Percentiles rank a stretch among this genome's conserved stretches.
Evolutionary conservation across 768 basidiomycete species (phyloP).

Genomic region (Xanthoconium purpureum): DNA sequence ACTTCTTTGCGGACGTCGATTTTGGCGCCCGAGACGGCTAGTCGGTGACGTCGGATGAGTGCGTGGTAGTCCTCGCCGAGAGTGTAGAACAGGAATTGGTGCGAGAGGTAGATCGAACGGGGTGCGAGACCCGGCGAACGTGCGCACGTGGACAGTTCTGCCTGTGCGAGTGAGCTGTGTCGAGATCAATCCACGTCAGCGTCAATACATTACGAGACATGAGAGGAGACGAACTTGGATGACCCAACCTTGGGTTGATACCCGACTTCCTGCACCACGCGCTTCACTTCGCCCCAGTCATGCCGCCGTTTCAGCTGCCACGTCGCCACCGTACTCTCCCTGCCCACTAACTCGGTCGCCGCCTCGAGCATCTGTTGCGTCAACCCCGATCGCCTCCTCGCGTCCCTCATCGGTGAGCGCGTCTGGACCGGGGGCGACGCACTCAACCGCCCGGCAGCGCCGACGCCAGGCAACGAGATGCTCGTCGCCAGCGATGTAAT

Average conservation of each 20-base stretch:
- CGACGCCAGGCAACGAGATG: conserved; percentile 57
- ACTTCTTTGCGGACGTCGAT: conserved; percentile 74
- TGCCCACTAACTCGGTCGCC: conserved; percentile 35
- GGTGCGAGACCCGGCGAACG: conserved; percentile 59
- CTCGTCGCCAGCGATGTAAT: conserved; percentile 46
- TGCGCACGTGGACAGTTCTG: conserved; percentile 77
- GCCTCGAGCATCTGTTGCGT: conserved; percentile 36
- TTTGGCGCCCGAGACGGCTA: conserved; percentile 54
- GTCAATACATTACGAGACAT: background rate
- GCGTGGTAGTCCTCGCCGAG: conserved; percentile 79
- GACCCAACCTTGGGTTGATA: conserved; percentile 3
- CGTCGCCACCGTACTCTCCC: conserved; percentile 50
- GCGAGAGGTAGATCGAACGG: conserved; percentile 74
- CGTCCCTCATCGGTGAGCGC: conserved; percentile 26
- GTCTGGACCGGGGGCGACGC: conserved; percentile 24
- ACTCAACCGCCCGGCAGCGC: conserved; percentile 40
- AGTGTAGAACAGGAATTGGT: conserved; percentile 80
- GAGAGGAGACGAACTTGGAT: conserved; percentile 15
- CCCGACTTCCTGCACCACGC: conserved; percentile 8
- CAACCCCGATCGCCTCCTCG: conserved; percentile 31
- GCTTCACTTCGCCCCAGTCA: conserved; percentile 55
- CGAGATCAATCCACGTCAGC: background rate
- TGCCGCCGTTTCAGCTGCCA: conserved; percentile 58
- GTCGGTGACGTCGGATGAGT: conserved; percentile 60
- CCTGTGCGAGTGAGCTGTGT: conserved; percentile 58